phyloP scores from a whole-genome alignment of 2,329 filamentous ascomycete species.

The Graphilbum fragrans region DNA sequence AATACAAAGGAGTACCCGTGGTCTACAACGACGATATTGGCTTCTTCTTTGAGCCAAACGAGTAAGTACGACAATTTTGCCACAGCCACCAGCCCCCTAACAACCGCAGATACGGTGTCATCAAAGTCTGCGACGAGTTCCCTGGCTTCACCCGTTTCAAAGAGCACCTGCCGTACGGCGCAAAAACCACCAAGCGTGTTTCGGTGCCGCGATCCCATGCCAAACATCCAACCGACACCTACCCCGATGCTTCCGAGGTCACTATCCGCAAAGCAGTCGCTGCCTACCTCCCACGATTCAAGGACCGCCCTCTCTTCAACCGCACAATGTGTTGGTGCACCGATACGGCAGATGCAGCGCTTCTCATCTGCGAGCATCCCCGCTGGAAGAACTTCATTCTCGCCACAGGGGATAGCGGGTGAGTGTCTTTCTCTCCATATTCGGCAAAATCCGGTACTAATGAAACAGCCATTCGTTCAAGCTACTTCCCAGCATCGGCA shows the following conservation, averaged over 20 bases:
- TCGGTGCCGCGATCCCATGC: constrained; percentile 24
- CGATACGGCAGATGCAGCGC: constrained; percentile 3
- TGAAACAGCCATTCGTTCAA: constrained; percentile 4
- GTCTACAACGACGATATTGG: constrained; percentile 33
- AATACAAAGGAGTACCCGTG: constrained; percentile 28
- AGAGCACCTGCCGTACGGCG: constrained; percentile 20
- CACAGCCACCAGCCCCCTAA: neutral
- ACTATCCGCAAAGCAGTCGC: constrained; percentile 3
- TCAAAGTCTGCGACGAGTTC: constrained; percentile 26
- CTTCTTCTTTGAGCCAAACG: constrained; percentile 36
- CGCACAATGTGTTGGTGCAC: constrained; percentile 6
- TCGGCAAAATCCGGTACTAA: neutral
- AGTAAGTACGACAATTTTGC: constrained; percentile 11
- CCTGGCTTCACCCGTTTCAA: constrained; percentile 25
- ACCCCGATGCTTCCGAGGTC: constrained; percentile 18
- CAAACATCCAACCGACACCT: constrained; percentile 23
- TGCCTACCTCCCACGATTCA: constrained; percentile 2
- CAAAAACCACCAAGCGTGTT: constrained; percentile 14
- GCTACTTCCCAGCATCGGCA: constrained; percentile 3
- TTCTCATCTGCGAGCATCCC: constrained; percentile 23
- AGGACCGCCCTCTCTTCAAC: constrained; percentile 1
- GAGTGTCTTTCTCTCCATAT: neutral
- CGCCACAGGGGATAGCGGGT: constrained; percentile 43
- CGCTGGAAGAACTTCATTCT: constrained; percentile 36
- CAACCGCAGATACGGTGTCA: constrained; percentile 14